These are phyloP conservation scores for Aspergillus ruber DNA, from an alignment of 2,329 filamentous ascomycete species.

Conservation along the genomic window DNA sequence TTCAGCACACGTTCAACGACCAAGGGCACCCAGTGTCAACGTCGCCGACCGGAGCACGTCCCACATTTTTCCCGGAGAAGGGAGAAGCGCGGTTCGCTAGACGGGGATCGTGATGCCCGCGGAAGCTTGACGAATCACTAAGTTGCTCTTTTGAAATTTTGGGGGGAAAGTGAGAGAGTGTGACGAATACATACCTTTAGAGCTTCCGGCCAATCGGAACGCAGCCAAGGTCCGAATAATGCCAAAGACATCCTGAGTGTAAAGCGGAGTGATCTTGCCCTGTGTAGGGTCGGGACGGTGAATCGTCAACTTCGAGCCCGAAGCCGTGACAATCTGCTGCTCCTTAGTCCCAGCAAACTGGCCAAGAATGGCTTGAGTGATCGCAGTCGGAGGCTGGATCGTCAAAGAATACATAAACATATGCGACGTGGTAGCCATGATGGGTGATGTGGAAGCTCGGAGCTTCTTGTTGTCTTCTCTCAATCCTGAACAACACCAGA, in stretches of 20 bases:
- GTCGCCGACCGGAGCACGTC: constrained; percentile 30
- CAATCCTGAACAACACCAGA: constrained; percentile 10
- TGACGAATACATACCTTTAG: constrained; percentile 69
- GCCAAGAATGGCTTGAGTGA: constrained; percentile 84
- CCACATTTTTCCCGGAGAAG: constrained; percentile 12
- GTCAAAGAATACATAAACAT: constrained; percentile 99
- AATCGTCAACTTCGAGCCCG: constrained; percentile 81
- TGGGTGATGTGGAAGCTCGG: constrained; percentile 25
- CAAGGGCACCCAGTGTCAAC: constrained; percentile 22
- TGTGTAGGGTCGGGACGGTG: constrained; percentile 78
- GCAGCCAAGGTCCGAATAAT: constrained; percentile 85
- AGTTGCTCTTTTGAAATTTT: constrained; percentile 43
- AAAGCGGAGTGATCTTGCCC: constrained; percentile 76
- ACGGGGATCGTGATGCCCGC: constrained; percentile 46
- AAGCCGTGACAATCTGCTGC: constrained; percentile 93
- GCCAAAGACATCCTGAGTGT: constrained; percentile 92
- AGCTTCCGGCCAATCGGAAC: constrained; percentile 87
- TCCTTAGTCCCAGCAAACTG: constrained; percentile 96
- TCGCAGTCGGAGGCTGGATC: constrained; percentile 81
- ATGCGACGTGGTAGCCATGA: constrained; percentile 94
- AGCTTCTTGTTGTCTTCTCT: constrained; percentile 9
- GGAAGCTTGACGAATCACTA: constrained; percentile 65
- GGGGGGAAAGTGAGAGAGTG: constrained; percentile 6
- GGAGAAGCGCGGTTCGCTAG: constrained; percentile 22
- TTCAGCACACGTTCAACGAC: constrained; percentile 38